A percentile compares a stretch with the other conserved stretches of the same genome.
Conservation (phyloP, 2,329 filamentous ascomycete species). For the Allantophomopsis cytisporea region DNA sequence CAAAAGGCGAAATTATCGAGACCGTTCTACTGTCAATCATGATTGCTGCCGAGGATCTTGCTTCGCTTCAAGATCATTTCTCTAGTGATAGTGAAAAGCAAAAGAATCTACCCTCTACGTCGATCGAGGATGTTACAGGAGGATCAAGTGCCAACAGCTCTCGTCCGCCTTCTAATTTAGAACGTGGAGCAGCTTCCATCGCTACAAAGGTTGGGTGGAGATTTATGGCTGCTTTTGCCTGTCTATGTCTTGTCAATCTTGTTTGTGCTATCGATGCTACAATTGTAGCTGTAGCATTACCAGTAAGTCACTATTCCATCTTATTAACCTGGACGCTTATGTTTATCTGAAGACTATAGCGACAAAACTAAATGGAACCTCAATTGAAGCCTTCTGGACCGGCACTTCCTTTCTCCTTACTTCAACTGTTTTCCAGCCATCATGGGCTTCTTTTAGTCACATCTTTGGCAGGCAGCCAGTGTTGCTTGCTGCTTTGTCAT, state of each 20-base stretch:
- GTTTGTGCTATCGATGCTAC: slow-evolving; percentile 55
- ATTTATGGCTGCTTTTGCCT: slow-evolving; percentile 11
- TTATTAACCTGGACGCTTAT: neutral
- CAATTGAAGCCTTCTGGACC: slow-evolving; percentile 53
- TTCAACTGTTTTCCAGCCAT: slow-evolving; percentile 45
- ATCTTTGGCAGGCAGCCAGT: slow-evolving; percentile 11
- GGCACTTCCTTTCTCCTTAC: slow-evolving; percentile 52
- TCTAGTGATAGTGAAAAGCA: neutral
- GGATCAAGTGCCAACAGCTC: neutral
- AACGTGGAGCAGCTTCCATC: too few relatives aligned
- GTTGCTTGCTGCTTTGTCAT: slow-evolving; percentile 7
- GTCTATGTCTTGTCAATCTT: slow-evolving; percentile 19
- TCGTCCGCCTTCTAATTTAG: too few relatives aligned
- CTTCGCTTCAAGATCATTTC: neutral
- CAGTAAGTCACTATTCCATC: slow-evolving; percentile 5
- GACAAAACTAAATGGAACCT: slow-evolving; percentile 33
- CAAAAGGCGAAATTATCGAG: neutral
- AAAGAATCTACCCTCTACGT: neutral
- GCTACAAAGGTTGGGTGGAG: slow-evolving; percentile 3
- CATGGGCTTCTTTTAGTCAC: slow-evolving; percentile 13
- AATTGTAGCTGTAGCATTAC: slow-evolving; percentile 26
- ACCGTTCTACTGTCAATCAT: neutral
- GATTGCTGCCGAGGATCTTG: neutral
- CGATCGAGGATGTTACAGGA: neutral
- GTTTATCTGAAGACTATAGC: slow-evolving; percentile 30